Conservation (phyloP, 139 green algal species). For the Penium margaritaceum region DNA sequence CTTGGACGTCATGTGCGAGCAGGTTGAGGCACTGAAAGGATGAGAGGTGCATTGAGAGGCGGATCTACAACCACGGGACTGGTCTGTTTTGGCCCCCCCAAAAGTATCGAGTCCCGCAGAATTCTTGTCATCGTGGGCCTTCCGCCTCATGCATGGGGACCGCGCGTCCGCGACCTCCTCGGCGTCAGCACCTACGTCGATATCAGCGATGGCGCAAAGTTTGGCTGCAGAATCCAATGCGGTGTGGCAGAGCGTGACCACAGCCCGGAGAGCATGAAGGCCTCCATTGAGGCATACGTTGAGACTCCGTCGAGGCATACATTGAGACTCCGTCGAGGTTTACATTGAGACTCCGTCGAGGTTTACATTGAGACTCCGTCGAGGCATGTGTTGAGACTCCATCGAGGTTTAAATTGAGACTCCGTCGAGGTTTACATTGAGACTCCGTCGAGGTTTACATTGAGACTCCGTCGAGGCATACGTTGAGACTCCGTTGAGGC, state of each 20-base stretch:
- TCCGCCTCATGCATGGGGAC: conserved; percentile 70
- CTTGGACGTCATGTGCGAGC: conserved; percentile 98
- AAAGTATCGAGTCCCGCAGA: conserved; percentile 79
- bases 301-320: too few species aligned
- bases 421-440: too few species aligned
- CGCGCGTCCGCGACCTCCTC: conserved; percentile 89
- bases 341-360: too few species aligned
- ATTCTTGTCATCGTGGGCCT: conserved; percentile 94
- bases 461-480: too few species aligned
- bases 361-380: too few species aligned
- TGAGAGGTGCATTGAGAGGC: conserved; percentile 93
- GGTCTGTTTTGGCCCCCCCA: conserved; percentile 88
- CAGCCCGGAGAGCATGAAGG: conserved; percentile 95
- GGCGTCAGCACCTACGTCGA: conserved; percentile 99
- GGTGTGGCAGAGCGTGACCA: conserved; percentile 98
- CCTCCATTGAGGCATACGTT: too few species aligned
- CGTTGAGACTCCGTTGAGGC: too few species aligned
- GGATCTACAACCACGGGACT: conserved; percentile 99
- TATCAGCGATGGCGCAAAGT: conserved; percentile 98
- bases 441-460: too few species aligned
- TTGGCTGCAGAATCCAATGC: conserved; percentile 98
- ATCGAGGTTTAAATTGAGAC: too few species aligned
- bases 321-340: too few species aligned
- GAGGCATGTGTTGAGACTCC: too few species aligned
- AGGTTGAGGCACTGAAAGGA: conserved; percentile 94